These are phyloP conservation scores for Candida parachauliodes DNA, from an alignment of 805 yeast genomes.

Conservation along the genomic window DNA sequence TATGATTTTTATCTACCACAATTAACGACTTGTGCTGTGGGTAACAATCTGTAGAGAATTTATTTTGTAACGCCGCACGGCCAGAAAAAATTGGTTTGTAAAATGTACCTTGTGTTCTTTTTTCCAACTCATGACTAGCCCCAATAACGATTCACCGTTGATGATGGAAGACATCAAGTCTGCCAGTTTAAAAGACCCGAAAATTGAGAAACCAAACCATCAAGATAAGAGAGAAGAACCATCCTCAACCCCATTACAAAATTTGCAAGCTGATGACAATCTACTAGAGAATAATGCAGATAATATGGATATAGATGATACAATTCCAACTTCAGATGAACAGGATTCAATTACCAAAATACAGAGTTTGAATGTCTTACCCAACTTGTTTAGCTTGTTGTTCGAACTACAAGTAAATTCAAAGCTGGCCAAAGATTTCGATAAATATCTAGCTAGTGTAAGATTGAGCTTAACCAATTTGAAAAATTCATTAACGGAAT, in stretches of 20 bases:
- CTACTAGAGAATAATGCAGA: no score
- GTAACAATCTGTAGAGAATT: no score
- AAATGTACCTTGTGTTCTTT: no score
- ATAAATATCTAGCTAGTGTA: conserved; percentile 37
- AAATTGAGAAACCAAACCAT: conserved; percentile 5
- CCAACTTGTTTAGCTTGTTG: conserved; percentile 33
- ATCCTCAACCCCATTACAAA: conserved; percentile 2
- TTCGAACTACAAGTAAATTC: conserved; percentile 34
- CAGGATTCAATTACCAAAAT: conserved; percentile 21
- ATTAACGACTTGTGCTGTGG: no score
- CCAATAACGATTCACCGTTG: conserved; percentile 8
- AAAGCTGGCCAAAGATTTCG: conserved; percentile 36
- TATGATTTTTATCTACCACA: no score
- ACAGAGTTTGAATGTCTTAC: conserved; percentile 30
- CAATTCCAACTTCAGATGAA: not conserved
- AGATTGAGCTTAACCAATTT: conserved; percentile 32
- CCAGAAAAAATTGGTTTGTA: no score
- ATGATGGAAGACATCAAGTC: conserved; percentile 8
- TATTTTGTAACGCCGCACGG: no score
- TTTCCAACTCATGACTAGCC: conserved; percentile 6
- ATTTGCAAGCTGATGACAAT: not conserved
- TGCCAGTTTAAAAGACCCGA: conserved; percentile 7
- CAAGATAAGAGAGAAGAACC: not conserved
- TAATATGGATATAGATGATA: conserved; percentile 12
- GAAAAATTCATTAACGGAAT: conserved; percentile 27